Percentiles rank a stretch among this genome's conserved stretches.
Conservation (phyloP, 352 stramenopile species). For the Pythium volutum region DNA sequence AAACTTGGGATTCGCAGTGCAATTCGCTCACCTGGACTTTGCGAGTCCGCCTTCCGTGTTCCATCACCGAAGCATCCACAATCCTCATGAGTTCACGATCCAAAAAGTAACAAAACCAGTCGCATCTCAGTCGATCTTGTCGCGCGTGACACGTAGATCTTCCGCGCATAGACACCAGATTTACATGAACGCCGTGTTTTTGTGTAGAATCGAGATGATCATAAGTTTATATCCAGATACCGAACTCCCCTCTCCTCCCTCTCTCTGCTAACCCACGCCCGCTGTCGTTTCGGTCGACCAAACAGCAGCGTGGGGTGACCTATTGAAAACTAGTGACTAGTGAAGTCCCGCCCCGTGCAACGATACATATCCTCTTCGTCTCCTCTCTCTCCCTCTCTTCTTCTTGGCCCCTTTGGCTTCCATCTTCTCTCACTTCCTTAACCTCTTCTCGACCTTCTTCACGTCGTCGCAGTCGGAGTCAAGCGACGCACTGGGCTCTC, state of each 20-base stretch:
- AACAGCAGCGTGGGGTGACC: slow-evolving; percentile 18
- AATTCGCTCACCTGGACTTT: too few relatives aligned
- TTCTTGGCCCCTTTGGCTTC: slow-evolving; percentile 3
- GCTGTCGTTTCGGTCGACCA: slow-evolving; percentile 15
- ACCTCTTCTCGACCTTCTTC: not conserved
- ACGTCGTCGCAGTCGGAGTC: not conserved
- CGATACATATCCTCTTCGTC: slow-evolving; percentile 32
- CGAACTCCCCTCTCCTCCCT: slow-evolving; percentile 26
- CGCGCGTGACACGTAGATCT: not conserved
- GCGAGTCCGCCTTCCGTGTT: too few relatives aligned
- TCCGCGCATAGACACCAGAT: too few relatives aligned
- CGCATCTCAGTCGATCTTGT: not conserved
- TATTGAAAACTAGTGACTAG: slow-evolving; percentile 30
- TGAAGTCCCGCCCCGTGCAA: slow-evolving; percentile 23
- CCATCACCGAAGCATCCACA: too few relatives aligned
- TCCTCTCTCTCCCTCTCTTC: slow-evolving; percentile 27
- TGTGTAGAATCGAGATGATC: slow-evolving; percentile 25
- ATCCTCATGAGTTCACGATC: too few relatives aligned
- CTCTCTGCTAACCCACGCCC: slow-evolving; percentile 21
- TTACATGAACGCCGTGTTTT: too few relatives aligned
- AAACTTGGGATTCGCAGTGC: too few relatives aligned
- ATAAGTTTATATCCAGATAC: slow-evolving; percentile 30
- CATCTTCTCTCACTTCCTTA: slow-evolving; percentile 4
- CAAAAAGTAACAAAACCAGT: too few relatives aligned
- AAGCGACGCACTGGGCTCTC: not conserved